Base-by-base conservation (phyloP, 495 filamentous ascomycete genomes). In the Aspergillus taichungensis region DNA sequence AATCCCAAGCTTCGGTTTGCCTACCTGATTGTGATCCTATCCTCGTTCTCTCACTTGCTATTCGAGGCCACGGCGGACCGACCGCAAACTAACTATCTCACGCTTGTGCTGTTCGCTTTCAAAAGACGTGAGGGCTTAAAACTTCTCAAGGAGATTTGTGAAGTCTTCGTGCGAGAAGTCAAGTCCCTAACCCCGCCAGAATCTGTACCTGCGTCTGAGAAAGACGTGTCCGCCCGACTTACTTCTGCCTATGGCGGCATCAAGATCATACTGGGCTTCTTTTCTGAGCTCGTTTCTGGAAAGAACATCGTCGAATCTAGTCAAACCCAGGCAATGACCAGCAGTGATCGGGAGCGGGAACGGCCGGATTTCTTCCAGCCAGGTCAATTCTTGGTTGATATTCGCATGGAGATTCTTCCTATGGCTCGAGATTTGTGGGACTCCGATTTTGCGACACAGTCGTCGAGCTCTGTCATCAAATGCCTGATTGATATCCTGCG, bases 251-350 rank as follows among this genome's bases (percentile, higher is more conserved):
- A 76, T 53, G 77, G 76, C 18, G 86, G 85, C 37, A 80, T 94
- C 47, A 86, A 83, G 57, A 86, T 88, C 42, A 92, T 98, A 37
- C 73, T 98, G 14, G 77, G 79, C 27, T 77, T 96, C 35, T 97
- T 91, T 62, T 68, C 71, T 9, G 73, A 86, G 52, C 71, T 95
- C 32, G 78, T 82, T 39, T 82, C 78, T 43, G 78, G 83, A 1
- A 95, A 94, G 62, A 76, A 77, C 39, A 79, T 96, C 39, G 69
- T 73, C 6, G 92, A 98, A 12, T 83, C 90, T 3, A 63, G 66
- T 37, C 78, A 83, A 50, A 81, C 83, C 14, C 66, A 75, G 37
- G 73, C 79, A 32, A 74, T 95, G 51, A 59, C 74, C 37, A 72
- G 73, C 30, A 71, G 77, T 29, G 73, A 80, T 14, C 67, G 76